phyloP scores from a whole-genome alignment of 2,329 filamentous ascomycete species.

The Exophiala xenobiotica region DNA sequence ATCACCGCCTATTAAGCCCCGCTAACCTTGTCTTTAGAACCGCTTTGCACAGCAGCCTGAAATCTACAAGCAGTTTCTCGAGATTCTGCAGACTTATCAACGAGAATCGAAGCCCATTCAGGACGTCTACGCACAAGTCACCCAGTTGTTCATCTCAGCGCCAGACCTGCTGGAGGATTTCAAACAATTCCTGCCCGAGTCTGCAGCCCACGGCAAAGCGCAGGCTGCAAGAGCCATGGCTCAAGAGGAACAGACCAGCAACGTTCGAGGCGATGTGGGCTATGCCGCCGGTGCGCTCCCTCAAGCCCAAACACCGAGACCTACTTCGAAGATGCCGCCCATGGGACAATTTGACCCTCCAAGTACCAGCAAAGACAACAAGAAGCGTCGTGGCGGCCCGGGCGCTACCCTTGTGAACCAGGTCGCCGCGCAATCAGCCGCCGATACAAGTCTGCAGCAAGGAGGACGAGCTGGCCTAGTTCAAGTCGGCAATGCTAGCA shows the following conservation, averaged over 20 bases:
- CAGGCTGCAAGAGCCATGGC: conserved; percentile 56
- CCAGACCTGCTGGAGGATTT: conserved; percentile 96
- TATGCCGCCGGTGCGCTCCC: conserved; percentile 42
- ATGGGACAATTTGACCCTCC: conserved; percentile 88
- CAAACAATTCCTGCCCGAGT: conserved; percentile 96
- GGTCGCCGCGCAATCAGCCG: conserved; percentile 34
- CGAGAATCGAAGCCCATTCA: conserved; percentile 97
- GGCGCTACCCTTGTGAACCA: conserved; percentile 32
- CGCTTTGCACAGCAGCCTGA: conserved; percentile 95
- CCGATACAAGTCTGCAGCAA: conserved; percentile 36
- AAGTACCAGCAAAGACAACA: conserved; percentile 83
- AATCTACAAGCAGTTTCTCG: conserved; percentile 98
- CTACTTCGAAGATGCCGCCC: conserved; percentile 74
- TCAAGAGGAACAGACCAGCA: conserved; percentile 66
- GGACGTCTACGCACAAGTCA: conserved; percentile 97
- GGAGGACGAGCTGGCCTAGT: conserved; percentile 37
- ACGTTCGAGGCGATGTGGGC: conserved; percentile 55
- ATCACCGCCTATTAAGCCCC: neutral
- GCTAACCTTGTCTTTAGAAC: conserved; percentile 58
- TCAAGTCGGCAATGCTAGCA: conserved; percentile 48
- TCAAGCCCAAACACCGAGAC: conserved; percentile 52
- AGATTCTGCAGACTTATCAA: conserved; percentile 97
- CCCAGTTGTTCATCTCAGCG: conserved; percentile 85
- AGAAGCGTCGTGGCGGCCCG: conserved; percentile 73
- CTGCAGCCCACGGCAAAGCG: conserved; percentile 67